A percentile compares a stretch with the other conserved stretches of the same genome.
Evolutionary conservation across 78 protist genomes (phyloP).

Genomic region (Planoprotostelium fungivorum): DNA sequence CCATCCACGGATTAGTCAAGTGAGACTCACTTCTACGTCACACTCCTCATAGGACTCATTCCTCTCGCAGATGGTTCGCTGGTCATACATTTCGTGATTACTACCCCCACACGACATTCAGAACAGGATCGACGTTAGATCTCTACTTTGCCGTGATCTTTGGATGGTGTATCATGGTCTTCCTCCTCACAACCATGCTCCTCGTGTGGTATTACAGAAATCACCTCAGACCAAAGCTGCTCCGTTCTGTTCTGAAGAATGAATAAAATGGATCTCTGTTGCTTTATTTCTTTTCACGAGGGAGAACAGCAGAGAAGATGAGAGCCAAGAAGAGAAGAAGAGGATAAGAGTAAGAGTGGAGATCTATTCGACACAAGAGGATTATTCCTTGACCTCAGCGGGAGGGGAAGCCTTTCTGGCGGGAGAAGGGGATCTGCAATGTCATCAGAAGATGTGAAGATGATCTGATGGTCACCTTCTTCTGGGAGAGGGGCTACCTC

Average conservation of each 20-base stretch:
- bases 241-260: background rate
- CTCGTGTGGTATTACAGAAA: background rate
- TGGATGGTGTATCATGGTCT: background rate
- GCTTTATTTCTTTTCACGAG: too few relatives aligned
- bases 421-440: slow-evolving; percentile 2
- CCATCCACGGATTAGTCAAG: background rate
- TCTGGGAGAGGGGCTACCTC: background rate
- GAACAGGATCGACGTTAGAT: background rate
- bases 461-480: too few relatives aligned
- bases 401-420: too few relatives aligned
- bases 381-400: too few relatives aligned
- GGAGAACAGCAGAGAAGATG: too few relatives aligned
- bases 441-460: background rate
- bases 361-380: too few relatives aligned
- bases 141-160: background rate
- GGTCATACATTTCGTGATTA: background rate
- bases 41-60: background rate
- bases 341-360: too few relatives aligned
- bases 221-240: background rate
- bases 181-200: background rate
- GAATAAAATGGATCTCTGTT: too few relatives aligned
- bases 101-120: background rate
- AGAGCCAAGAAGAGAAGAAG: too few relatives aligned
- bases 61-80: background rate
- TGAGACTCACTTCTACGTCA: too few relatives aligned